Conservation (phyloP, 2,329 filamentous ascomycete genomes). For the Sporothrix luriei region DNA sequence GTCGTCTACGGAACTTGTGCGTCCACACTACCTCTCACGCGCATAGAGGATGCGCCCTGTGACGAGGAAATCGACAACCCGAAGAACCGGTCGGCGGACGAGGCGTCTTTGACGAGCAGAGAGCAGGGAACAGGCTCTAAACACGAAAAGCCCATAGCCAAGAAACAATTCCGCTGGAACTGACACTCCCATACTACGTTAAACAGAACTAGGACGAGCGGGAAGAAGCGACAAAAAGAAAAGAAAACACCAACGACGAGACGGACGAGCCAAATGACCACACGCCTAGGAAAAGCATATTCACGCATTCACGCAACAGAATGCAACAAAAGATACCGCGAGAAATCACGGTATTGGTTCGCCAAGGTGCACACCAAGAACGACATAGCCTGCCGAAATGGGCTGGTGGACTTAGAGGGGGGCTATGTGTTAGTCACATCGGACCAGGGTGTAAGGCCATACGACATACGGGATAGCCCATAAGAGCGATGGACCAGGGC, state of each 20-base stretch:
- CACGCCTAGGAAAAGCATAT: not conserved
- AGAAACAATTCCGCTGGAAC: not conserved
- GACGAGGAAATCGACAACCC: not conserved
- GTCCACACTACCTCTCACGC: not conserved
- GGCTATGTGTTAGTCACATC: conserved; percentile 22
- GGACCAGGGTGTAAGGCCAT: conserved; percentile 11
- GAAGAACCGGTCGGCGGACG: conserved; percentile 5
- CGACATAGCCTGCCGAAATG: not conserved
- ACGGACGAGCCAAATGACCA: not conserved
- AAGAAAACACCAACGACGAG: not conserved
- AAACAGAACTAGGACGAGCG: not conserved
- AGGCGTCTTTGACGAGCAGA: too few species aligned
- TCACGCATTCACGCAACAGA: not conserved
- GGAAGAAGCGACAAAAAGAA: not conserved
- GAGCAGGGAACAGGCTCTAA: not conserved
- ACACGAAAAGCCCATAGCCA: conserved; percentile 17
- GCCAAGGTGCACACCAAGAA: conserved; percentile 13
- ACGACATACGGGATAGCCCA: not conserved
- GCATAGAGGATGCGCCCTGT: not conserved
- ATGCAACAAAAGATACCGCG: not conserved
- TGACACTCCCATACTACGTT: conserved; percentile 7
- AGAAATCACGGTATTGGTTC: conserved; percentile 9
- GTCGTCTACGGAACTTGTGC: not conserved
- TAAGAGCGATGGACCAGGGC: conserved; percentile 8
- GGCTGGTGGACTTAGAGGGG: not conserved